Conservation (phyloP, 163 green algal genomes). For the Coccomyxa subellipsoidea region DNA sequence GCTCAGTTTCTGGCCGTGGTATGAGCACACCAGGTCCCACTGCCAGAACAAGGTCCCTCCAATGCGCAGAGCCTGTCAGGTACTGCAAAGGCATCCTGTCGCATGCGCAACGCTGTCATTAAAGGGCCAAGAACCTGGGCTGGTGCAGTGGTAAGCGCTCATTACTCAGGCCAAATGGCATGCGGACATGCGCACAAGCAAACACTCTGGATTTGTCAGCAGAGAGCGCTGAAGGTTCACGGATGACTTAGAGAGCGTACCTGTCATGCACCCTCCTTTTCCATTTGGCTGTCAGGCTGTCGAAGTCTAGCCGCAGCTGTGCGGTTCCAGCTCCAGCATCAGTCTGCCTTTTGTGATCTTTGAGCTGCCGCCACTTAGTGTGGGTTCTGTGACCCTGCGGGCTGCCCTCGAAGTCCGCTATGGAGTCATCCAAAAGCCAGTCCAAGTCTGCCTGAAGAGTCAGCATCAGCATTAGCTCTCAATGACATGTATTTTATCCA, state of each 20-base stretch:
- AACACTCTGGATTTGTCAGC: neutral
- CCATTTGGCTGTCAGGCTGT: slow-evolving; percentile 28
- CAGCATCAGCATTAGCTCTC: neutral
- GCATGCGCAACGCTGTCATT: neutral
- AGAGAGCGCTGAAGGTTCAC: too few relatives aligned
- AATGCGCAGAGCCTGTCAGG: slow-evolving; percentile 69
- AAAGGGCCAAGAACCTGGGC: neutral
- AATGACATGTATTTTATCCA: neutral
- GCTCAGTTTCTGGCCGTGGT: slow-evolving; percentile 81
- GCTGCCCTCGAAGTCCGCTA: slow-evolving; percentile 7
- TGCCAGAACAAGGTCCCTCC: slow-evolving; percentile 72
- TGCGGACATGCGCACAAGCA: neutral
- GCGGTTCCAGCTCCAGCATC: neutral
- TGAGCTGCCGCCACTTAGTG: neutral
- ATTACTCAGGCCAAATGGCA: neutral
- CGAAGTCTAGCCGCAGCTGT: neutral
- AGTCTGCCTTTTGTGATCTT: neutral
- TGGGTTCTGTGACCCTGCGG: neutral
- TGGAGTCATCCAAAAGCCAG: slow-evolving; percentile 52
- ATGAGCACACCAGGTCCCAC: slow-evolving; percentile 82
- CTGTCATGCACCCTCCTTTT: slow-evolving; percentile 22
- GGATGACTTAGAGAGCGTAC: neutral
- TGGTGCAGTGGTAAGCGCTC: too few relatives aligned
- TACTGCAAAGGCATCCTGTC: slow-evolving; percentile 79
- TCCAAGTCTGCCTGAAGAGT: slow-evolving; percentile 35